phyloP scores from a whole-genome alignment of 495 filamentous ascomycete genomes.

The Opeltia flavorubescens region DNA sequence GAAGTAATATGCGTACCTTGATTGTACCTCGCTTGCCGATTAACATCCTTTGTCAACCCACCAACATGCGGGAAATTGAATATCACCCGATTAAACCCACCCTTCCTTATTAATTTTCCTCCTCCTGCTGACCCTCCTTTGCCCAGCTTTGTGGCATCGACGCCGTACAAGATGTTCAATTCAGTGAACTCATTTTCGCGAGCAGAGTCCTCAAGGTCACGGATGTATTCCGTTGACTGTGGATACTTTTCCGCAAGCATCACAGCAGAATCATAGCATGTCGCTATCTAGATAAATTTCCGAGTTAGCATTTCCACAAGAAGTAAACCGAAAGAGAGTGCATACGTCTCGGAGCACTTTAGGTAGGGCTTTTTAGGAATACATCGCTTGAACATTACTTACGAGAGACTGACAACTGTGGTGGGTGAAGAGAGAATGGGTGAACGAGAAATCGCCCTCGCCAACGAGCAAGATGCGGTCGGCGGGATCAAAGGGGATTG shows the following conservation, averaged over 20 bases:
- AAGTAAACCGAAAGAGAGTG: no score
- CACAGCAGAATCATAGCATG: conserved; percentile 43
- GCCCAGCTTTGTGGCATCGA: conserved; percentile 63
- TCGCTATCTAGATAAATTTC: conserved; percentile 49
- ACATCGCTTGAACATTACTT: no score
- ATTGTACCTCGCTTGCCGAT: conserved; percentile 83
- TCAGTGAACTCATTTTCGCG: conserved; percentile 13
- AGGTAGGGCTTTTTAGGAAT: no score
- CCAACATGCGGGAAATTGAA: conserved; percentile 98
- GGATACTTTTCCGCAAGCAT: conserved; percentile 59
- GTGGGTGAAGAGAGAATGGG: conserved; percentile 54
- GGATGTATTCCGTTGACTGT: conserved; percentile 47
- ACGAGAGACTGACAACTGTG: conserved; percentile 61
- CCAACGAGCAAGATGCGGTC: conserved; percentile 75
- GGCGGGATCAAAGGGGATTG: conserved; percentile 57
- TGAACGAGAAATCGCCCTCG: conserved; percentile 89
- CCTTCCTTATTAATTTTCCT: conserved; percentile 30
- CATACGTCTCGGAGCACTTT: no score
- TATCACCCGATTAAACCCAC: conserved; percentile 57
- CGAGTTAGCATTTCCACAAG: no score
- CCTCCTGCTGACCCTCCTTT: conserved; percentile 20
- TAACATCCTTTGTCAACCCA: conserved; percentile 80
- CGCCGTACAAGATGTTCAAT: conserved; percentile 44
- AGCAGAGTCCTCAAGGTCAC: conserved; percentile 26
- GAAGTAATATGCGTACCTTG: conserved; percentile 34